Base-by-base conservation (phyloP, 202 grass and related monocot genomes). In the Saccharum hybrid region DNA sequence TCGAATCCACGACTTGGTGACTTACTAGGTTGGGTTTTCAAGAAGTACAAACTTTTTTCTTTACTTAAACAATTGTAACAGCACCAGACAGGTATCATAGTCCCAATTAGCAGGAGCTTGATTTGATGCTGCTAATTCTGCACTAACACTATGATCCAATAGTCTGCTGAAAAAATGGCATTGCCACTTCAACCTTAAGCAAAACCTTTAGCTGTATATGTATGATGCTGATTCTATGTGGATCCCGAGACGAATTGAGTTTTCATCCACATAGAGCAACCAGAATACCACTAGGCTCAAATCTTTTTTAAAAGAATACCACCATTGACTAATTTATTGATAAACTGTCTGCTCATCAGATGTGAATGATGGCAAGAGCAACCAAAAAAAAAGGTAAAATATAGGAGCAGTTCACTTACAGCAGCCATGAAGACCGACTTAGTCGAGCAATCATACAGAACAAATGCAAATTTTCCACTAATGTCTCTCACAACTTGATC, bases 401-500 rank as follows among this genome's bases (percentile, higher is more conserved):
- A 12, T 13, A 8, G 38, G 10, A 59, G 3, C 19, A 48, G 38
- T 34, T 18, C 62, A 90, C 93, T 88, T 86, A 94, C 90, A 14
- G 85, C 76, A 59, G 87, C 88, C 66, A 94, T 88, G 79, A 94
- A 92, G n/a, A 86, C 67, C 19, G 85, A 88, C 22, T 74, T 90
- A 10, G 88, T 88, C 0, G 89, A 79, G 72, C 90, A 77, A 86
- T 94, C 93, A 52, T 86, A 92, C 10, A 92, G 80, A 61, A 88
- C 68, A 49, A 90, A 88, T 5, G 83, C 85, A 56, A 95, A 95
- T 76, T 95, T 92, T 18, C 86, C 93, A 37, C 4, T 84, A 0
- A 95, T 40, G 65, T 95, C 90, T 79, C 88, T 88, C 72, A 94
- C 68, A 18, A 90, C 90, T 34, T 90, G 79, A 66, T 92, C 88